Evolutionary conservation across 257 asterid species (phyloP).

Genomic region (Solanum sejunctum): DNA sequence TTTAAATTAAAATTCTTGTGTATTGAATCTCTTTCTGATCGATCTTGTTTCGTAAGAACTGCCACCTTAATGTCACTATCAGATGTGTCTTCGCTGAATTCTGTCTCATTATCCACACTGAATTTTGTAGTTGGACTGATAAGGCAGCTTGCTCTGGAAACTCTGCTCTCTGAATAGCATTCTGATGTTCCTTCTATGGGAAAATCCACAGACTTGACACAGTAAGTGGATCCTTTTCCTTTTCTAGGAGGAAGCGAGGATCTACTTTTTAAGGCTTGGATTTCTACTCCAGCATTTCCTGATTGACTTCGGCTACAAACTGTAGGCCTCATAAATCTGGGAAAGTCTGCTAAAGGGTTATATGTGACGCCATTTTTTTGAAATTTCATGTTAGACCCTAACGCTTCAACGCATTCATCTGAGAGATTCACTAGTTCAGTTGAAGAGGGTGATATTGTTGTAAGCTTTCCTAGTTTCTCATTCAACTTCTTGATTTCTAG

Average conservation of each 20-base stretch:
- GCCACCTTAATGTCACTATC: neutral
- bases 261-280: neutral
- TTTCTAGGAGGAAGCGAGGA: neutral
- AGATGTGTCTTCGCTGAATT: conserved; percentile 2
- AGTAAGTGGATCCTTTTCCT: neutral
- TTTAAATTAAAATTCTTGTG: neutral
- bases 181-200: neutral
- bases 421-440: neutral
- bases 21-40: neutral
- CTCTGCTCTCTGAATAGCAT: conserved; percentile 4
- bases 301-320: conserved; percentile 2
- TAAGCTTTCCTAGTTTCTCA: conserved; percentile 1
- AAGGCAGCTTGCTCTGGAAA: conserved; percentile 4
- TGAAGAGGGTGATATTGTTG: neutral
- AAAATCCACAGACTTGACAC: conserved; percentile 3
- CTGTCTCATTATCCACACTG: conserved; percentile 1
- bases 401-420: neutral
- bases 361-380: neutral
- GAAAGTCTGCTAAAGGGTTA: neutral
- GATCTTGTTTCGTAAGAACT: neutral
- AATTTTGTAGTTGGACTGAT: neutral
- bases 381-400: neutral
- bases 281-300: neutral
- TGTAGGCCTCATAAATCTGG: conserved; percentile 14
- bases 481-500: neutral